Evolutionary conservation across 805 yeast species (phyloP), one percentile per base, ranked within the genome.

Genomic region (Wickerhamomyces strasburgensis): DNA sequence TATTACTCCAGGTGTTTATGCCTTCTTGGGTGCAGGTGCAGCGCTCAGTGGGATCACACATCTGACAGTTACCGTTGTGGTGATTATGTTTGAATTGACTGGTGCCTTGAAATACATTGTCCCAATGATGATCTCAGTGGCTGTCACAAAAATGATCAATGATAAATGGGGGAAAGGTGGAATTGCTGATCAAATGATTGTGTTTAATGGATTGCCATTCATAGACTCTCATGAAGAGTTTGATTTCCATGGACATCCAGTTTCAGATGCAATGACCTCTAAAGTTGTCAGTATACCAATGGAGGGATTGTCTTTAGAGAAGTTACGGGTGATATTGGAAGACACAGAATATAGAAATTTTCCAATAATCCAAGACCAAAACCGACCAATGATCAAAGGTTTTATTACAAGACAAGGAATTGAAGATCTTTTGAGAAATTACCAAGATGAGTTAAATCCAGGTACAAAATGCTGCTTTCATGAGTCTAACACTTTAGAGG

Each of bases 111-210:
- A 83, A 33, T 93, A 86, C 56, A 84, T 93, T 42, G 72, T 94
- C 10, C 99, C 99, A 3, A 85, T 95, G 0, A 93, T 93, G 98
- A 83, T 93, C 35, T 94, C 87, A 0, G 95, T 93, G 2, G 90
- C 95, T 1, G 75, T 81, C 8, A 89, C 98, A 3, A 85, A 85
- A 51, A 62, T 78, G 26, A 78, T 93, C n/a, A 75, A 78, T 47
- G 93, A 84, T 41, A 68, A 64, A 38, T 80, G 82, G 67, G 95
- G 95, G 3, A 67, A 72, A 17, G 85, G 83, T 10, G 98, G 98
- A 1, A 90, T 93, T 42, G 96, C 98, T 0, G 98, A 93, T 56
- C 94, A 87, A 59, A 89, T 89, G 85, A 88, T 94, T 44, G 64
- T 67, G 27, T 84, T 85, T 51, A 89, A 88, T 60, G 96, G 96